Base-by-base conservation (phyloP, 2,329 filamentous ascomycete genomes). In the Alternaria infectoria region DNA sequence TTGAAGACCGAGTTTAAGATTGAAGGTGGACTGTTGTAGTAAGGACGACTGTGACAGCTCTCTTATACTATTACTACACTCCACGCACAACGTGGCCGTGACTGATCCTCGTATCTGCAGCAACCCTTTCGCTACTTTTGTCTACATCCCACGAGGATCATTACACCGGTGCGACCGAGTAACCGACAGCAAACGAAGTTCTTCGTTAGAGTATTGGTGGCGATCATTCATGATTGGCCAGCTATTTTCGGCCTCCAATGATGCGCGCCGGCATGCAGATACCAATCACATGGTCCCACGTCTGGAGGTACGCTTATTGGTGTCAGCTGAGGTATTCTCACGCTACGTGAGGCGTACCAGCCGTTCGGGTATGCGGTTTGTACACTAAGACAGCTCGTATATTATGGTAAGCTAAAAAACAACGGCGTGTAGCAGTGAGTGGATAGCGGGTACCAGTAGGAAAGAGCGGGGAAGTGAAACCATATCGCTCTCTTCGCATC, bases 201-300 rank as follows among this genome's bases (percentile, higher is more conserved):
- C 54, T 49, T 49, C 56, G 54, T 52, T 54, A 44, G 21, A 44
- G 54, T 64, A 54, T 43, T 40, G 46, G 56, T 64, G 51, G 58
- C 58, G 54, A 52, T 36, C 50, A n/a, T 51, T 3, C 12, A 12
- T 64, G 40, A 71, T 72, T 71, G 69, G 67, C 25, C 40, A 44
- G 59, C 49, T 64, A 67, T 61, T 62, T 61, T 67, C 60, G 62
- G 66, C 62, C 55, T 45, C 54, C 59, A 59, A 30, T 50, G 54
- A 68, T 57, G 47, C 62, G 59, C 54, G 55, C 56, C 10, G 52
- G 52, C 50, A 62, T 61, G 59, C 43, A 57, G 58, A 55, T 23
- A 61, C 64, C 61, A 61, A 69, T 25, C 36, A 54, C 51, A 54
- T 54, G 51, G 49, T 52, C 28, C 51, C 36, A 54, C 51, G 36